phyloP scores from a whole-genome alignment of 805 yeast species.

The Alloascoidea africana region DNA sequence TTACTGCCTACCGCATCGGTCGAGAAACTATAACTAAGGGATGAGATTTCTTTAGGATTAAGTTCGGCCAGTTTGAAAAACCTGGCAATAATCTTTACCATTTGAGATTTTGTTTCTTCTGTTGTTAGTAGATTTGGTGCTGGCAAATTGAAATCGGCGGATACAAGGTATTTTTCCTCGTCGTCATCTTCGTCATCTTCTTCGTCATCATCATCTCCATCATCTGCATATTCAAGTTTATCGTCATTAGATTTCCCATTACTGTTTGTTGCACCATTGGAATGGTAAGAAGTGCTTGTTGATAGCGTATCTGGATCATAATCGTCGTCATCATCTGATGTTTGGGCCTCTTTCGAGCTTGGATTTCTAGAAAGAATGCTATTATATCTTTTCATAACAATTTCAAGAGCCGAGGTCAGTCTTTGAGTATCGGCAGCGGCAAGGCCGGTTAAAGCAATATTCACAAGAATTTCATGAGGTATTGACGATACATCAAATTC shows the following conservation, averaged over 20 bases:
- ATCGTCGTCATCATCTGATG: slow-evolving; percentile 6
- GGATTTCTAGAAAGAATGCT: slow-evolving; percentile 16
- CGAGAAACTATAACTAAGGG: slow-evolving; percentile 4
- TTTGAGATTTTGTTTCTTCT: slow-evolving; percentile 6
- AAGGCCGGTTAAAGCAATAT: slow-evolving; percentile 56
- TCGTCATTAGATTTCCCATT: slow-evolving; percentile 8
- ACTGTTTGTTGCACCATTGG: not conserved
- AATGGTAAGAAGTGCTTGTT: slow-evolving; percentile 2
- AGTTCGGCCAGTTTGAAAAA: slow-evolving; percentile 33
- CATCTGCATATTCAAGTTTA: slow-evolving; percentile 14
- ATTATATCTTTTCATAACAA: slow-evolving; percentile 50
- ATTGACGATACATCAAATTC: slow-evolving; percentile 58
- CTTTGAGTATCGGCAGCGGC: slow-evolving; percentile 32
- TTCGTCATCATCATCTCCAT: slow-evolving; percentile 17
- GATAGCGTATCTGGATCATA: slow-evolving; percentile 1
- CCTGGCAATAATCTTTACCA: slow-evolving; percentile 18
- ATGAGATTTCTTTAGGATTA: slow-evolving; percentile 10
- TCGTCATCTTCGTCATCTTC: slow-evolving; percentile 16
- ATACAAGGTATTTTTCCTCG: slow-evolving; percentile 16
- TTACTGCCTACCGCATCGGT: slow-evolving; percentile 11
- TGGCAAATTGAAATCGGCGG: slow-evolving; percentile 35
- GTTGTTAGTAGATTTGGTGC: slow-evolving; percentile 24
- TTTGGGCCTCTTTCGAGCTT: not conserved
- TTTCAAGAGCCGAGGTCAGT: slow-evolving; percentile 52
- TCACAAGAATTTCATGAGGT: slow-evolving; percentile 45